Evolutionary conservation across 1,284 basidiomycete species (phyloP).

Genomic region (Cutaneotrichosporon sp.): DNA sequence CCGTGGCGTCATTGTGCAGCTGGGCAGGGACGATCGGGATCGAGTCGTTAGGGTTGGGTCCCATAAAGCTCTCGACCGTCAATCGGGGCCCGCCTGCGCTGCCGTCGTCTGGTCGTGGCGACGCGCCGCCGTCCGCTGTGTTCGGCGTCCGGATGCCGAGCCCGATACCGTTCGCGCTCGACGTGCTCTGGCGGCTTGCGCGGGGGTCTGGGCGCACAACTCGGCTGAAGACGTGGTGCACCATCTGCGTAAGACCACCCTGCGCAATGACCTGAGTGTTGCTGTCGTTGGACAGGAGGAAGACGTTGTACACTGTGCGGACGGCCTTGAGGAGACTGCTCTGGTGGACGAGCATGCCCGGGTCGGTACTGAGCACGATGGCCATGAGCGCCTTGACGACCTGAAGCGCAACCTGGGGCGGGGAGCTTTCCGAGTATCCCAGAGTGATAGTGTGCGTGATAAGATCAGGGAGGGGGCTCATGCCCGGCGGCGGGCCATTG

Average conservation of each 20-base stretch:
- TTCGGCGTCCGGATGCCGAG: neutral
- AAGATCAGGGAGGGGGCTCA: constrained; percentile 72
- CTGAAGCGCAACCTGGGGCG: constrained; percentile 84
- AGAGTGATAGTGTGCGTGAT: constrained; percentile 90
- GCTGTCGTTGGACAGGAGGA: constrained; percentile 77
- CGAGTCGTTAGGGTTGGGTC: constrained; percentile 47
- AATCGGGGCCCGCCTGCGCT: neutral
- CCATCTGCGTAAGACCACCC: constrained; percentile 93
- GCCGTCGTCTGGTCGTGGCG: constrained; percentile 1
- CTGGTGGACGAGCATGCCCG: constrained; percentile 74
- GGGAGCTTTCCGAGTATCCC: constrained; percentile 79
- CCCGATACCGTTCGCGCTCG: neutral
- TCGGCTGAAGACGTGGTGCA: constrained; percentile 86
- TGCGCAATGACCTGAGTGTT: constrained; percentile 96
- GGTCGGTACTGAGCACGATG: constrained; percentile 73
- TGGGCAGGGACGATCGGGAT: constrained; percentile 37
- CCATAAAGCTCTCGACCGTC: constrained; percentile 32
- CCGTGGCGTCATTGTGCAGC: constrained; percentile 13
- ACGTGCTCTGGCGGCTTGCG: neutral
- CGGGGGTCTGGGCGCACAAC: constrained; percentile 38
- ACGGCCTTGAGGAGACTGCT: constrained; percentile 90
- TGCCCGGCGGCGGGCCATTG: constrained; percentile 53
- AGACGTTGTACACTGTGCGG: constrained; percentile 93
- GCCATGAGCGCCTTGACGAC: constrained; percentile 90
- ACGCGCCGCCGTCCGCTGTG: neutral